Conservation (phyloP, 1,284 basidiomycete species). For the Rhodotorula sp. region DNA sequence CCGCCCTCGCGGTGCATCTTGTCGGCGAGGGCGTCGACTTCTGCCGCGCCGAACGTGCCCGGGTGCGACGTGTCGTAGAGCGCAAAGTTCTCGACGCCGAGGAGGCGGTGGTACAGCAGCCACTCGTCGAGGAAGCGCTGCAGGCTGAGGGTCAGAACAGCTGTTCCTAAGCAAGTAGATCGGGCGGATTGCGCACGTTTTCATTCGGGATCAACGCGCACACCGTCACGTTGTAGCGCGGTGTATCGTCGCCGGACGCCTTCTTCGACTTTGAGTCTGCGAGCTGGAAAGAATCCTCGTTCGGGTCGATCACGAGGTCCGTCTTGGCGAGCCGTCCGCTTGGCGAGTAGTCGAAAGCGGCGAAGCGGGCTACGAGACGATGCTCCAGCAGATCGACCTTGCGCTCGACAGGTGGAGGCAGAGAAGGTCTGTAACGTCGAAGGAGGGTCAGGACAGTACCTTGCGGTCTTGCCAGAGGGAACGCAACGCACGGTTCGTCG, state of each 20-base stretch:
- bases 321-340: neutral
- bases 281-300: conserved; percentile 17
- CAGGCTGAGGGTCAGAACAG: neutral
- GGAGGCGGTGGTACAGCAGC: conserved; percentile 32
- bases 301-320: neutral
- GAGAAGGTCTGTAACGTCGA: neutral
- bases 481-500: neutral
- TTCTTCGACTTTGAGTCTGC: neutral
- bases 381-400: conserved; percentile 5
- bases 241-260: neutral
- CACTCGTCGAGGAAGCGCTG: conserved; percentile 35
- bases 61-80: conserved; percentile 33
- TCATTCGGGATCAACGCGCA: conserved; percentile 36
- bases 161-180: neutral
- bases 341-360: conserved; percentile 2
- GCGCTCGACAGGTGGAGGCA: neutral
- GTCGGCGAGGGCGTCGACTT: conserved; percentile 33
- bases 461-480: neutral
- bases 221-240: conserved; percentile 27
- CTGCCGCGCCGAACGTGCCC: conserved; percentile 31
- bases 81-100: conserved; percentile 34
- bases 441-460: neutral
- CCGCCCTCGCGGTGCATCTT: conserved; percentile 20
- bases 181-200: neutral
- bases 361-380: conserved; percentile 30